Evolutionary conservation across 2,329 filamentous ascomycete species (phyloP).

Genomic region (Colletotrichum gloeosporioides): DNA sequence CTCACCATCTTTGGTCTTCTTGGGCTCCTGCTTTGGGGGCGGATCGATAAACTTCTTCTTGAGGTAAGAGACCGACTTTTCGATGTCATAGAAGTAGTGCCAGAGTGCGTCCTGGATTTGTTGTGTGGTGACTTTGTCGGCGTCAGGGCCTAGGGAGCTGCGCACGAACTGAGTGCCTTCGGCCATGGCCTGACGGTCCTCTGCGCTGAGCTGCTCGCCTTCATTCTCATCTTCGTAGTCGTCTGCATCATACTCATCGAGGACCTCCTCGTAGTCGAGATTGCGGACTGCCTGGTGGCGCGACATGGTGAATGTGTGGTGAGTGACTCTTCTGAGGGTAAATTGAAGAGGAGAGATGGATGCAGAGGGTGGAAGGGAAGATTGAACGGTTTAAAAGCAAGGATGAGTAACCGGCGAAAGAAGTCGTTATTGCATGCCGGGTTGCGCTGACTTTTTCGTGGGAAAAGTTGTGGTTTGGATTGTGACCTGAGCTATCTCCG

Average conservation of each 20-base stretch:
- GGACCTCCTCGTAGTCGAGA: constrained; percentile 53
- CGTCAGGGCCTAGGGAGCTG: constrained; percentile 65
- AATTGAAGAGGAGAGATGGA: not conserved
- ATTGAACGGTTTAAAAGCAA: not conserved
- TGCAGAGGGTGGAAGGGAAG: not conserved
- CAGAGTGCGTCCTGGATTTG: constrained; percentile 91
- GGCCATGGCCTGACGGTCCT: constrained; percentile 60
- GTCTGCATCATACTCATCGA: constrained; percentile 55
- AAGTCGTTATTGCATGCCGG: constrained; percentile 1
- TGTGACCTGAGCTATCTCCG: not conserved
- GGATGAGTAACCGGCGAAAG: not conserved
- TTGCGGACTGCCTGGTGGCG: constrained; percentile 53
- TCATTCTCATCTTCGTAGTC: constrained; percentile 50
- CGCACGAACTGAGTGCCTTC: constrained; percentile 71
- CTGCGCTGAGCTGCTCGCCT: constrained; percentile 50
- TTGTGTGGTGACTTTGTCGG: constrained; percentile 57
- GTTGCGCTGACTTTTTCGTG: not conserved
- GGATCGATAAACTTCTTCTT: constrained; percentile 65
- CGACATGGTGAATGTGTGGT: constrained; percentile 43
- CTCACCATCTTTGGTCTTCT: constrained; percentile 50
- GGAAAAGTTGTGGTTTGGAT: not conserved
- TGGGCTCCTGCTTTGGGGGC: constrained; percentile 42
- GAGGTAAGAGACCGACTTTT: constrained; percentile 83
- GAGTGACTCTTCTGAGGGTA: not conserved
- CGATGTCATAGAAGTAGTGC: constrained; percentile 95